Evolutionary conservation across 305 asterid species (phyloP), one percentile per base, ranked within the genome.

Genomic region (Fraxinus albicans): DNA sequence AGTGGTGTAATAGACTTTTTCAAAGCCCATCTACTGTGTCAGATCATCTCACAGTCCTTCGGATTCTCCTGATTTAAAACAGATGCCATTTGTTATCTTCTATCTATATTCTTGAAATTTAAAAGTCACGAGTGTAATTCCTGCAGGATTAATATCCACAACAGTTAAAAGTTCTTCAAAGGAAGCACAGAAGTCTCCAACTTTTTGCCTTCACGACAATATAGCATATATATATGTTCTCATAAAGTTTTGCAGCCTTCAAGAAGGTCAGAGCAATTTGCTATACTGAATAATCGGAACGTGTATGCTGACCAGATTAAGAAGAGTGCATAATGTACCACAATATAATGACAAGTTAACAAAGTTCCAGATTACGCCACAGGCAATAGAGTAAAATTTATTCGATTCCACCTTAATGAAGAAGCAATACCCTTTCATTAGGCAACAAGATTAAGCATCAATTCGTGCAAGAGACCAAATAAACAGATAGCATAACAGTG

Each of bases 91-190:
- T 63, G 50, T 53, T 12, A 12, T 36, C 78, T 55, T 55, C 7
- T 15, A 15, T 55, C 40, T 63, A 42, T 42, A 42, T 42, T 76
- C 82, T 79, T 77, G 79, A 17, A 55, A 76, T n/a, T 36, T 42
- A 65, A 3, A 34, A 12, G 73, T 38, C 78, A 72, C 67, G 73
- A 77, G 79, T 82, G 76, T 82, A 79, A 78, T 73, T 77, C 83
- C 84, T 83, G 84, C 80, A 82, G 3, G 47, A 70, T 76, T 4
- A 47, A 4, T 76, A 86, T 73, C 75, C 21, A 70, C 53, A 6
- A 34, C 19, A 73, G 80, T 47, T 65, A n/a, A 81, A 73, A 74
- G 13, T 50, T 17, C n/a, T 25, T 36, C 8, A 47, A 77, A 40
- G 15, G 10, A 55, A 76, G 35, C 25, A 50, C 60, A 47, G 23